These are phyloP conservation scores for Lachnellula subtilissima DNA, from an alignment of 2,329 filamentous ascomycete species.

Conservation along the genomic window DNA sequence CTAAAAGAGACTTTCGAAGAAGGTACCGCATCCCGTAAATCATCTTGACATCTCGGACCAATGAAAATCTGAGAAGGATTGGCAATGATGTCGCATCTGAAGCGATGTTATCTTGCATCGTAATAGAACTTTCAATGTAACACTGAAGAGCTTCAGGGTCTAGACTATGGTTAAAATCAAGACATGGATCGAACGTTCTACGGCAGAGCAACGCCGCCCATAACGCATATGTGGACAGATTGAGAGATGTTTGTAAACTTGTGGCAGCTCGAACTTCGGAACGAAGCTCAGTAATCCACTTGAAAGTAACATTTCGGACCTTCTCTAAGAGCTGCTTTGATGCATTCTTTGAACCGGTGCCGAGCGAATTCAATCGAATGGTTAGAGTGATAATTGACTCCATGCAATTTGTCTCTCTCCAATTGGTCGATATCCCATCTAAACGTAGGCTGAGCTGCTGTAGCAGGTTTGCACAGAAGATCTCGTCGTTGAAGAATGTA, in stretches of 20 bases:
- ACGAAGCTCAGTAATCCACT: slow-evolving; percentile 48
- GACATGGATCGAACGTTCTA: slow-evolving; percentile 37
- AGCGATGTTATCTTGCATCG: slow-evolving; percentile 44
- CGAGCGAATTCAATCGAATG: slow-evolving; percentile 36
- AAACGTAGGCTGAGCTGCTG: slow-evolving; percentile 45
- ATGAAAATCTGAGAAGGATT: slow-evolving; percentile 32
- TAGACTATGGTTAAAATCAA: neutral
- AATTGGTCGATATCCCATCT: slow-evolving; percentile 45
- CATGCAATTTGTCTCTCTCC: slow-evolving; percentile 56
- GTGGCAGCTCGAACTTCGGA: slow-evolving; percentile 38
- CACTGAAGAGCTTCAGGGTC: slow-evolving; percentile 15
- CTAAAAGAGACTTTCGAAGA: slow-evolving; percentile 34
- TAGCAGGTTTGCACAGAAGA: slow-evolving; percentile 46
- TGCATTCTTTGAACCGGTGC: slow-evolving; percentile 3
- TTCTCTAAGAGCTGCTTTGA: slow-evolving; percentile 34
- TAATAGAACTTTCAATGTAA: slow-evolving; percentile 38
- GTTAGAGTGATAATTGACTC: slow-evolving; percentile 49
- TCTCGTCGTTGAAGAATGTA: slow-evolving; percentile 41
- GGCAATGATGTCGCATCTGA: slow-evolving; percentile 35
- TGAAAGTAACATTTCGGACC: slow-evolving; percentile 39
- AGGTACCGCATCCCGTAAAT: slow-evolving; percentile 33
- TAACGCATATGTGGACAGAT: slow-evolving; percentile 43
- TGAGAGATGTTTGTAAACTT: slow-evolving; percentile 36
- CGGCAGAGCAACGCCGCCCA: slow-evolving; percentile 53
- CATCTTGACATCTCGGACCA: slow-evolving; percentile 45